Conservation (phyloP, 2,329 filamentous ascomycete genomes). For the Aspergillus nomiae region DNA sequence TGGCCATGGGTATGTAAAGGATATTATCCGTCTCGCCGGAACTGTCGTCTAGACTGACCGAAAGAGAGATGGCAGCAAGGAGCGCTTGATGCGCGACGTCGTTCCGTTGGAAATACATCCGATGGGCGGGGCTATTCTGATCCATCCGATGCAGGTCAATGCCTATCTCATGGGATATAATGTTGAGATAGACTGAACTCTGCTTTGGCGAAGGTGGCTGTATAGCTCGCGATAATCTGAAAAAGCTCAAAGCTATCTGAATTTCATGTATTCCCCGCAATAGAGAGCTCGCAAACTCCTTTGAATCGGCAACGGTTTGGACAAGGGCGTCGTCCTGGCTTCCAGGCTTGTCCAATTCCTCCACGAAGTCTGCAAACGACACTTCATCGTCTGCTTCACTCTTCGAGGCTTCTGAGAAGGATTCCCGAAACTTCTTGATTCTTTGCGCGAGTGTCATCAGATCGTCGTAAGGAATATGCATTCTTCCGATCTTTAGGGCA, state of each 20-base stretch:
- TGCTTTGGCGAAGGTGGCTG: conserved; percentile 66
- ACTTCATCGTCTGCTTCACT: conserved; percentile 59
- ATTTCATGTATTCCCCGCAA: conserved; percentile 93
- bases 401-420: conserved; percentile 34
- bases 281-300: conserved; percentile 87
- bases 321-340: conserved; percentile 69
- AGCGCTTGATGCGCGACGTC: conserved; percentile 95
- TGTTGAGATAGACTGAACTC: conserved; percentile 76
- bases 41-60: conserved; percentile 89
- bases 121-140: conserved; percentile 87
- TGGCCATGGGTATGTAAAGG: conserved; percentile 95
- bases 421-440: conserved; percentile 37
- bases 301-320: conserved; percentile 85
- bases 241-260: conserved; percentile 89
- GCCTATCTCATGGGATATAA: conserved; percentile 94
- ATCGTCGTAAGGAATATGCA: conserved; percentile 91
- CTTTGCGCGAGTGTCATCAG: conserved; percentile 54
- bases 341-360: conserved; percentile 71
- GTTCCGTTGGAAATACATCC: conserved; percentile 95
- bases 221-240: conserved; percentile 81
- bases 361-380: conserved; percentile 71
- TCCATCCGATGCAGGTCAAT: conserved; percentile 91
- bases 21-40: conserved; percentile 81
- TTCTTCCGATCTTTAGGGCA: conserved; percentile 83
- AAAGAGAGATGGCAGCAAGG: conserved; percentile 87